Conservation (phyloP, 202 grass and related monocot genomes). For the Cymbopogon flexuosus region DNA sequence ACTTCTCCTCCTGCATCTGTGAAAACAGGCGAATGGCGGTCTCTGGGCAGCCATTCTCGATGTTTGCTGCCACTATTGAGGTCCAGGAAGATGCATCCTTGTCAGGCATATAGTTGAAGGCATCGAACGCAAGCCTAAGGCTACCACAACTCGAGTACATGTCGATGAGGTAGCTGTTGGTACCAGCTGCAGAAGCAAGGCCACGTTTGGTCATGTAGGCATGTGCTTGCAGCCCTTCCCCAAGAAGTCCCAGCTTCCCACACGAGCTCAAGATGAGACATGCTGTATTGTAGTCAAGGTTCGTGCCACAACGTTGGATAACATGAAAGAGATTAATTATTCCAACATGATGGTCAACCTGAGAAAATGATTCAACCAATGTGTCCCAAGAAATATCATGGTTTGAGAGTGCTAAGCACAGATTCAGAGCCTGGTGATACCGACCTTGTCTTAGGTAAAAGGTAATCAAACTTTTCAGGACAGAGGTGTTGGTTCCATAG, state of each 20-base stretch:
- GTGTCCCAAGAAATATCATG: constrained; percentile 38
- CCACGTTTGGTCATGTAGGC: constrained; percentile 52
- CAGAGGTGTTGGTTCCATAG: constrained; percentile 40
- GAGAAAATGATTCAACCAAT: constrained; percentile 37
- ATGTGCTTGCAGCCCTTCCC: constrained; percentile 52
- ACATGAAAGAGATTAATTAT: constrained; percentile 44
- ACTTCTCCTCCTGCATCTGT: constrained; percentile 45
- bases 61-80: constrained; percentile 48
- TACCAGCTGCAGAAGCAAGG: constrained; percentile 32
- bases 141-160: constrained; percentile 64
- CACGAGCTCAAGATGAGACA: constrained; percentile 43
- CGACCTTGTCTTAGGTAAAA: constrained; percentile 34
- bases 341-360: constrained; percentile 31
- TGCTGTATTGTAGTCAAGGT: constrained; percentile 35
- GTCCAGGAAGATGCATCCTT: constrained; percentile 60
- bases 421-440: constrained; percentile 25
- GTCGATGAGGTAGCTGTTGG: constrained; percentile 44
- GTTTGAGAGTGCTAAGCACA: constrained; percentile 41
- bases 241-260: constrained; percentile 21
- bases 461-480: constrained; percentile 45
- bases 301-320: constrained; percentile 35
- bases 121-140: constrained; percentile 42
- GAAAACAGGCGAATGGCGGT: constrained; percentile 45
- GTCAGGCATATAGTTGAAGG: constrained; percentile 42
- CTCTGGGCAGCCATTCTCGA: constrained; percentile 44